Evolutionary conservation across 495 filamentous ascomycete species (phyloP).

Genomic region (Penicilliopsis zonata): DNA sequence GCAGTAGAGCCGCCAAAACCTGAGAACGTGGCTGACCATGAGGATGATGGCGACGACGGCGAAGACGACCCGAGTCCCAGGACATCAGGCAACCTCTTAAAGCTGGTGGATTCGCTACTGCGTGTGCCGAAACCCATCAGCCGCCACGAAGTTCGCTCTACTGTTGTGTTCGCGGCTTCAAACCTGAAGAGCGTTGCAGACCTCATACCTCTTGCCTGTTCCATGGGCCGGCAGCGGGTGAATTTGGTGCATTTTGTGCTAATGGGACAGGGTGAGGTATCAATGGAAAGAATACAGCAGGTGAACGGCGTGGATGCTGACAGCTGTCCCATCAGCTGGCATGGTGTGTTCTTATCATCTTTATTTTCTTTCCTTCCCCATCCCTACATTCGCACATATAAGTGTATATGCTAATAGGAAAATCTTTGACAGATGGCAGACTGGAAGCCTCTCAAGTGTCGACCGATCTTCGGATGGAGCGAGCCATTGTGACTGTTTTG

Average conservation of each 20-base stretch:
- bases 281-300: conserved; percentile 34
- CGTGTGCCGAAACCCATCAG: conserved; percentile 16
- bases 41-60: conserved; percentile 34
- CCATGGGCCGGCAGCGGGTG: conserved; percentile 30
- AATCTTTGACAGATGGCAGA: conserved; percentile 30
- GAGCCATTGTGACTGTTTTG: conserved; percentile 28
- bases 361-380: conserved; percentile 1
- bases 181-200: conserved; percentile 38
- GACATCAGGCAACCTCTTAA: conserved; percentile 41
- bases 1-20: conserved; percentile 12
- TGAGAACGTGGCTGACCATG: conserved; percentile 6
- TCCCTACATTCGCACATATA: too few species aligned
- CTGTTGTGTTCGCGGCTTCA: conserved; percentile 39
- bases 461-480: conserved; percentile 37
- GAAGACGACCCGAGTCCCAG: too few species aligned
- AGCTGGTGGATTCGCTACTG: conserved; percentile 38
- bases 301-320: conserved; percentile 34
- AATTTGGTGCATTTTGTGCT: conserved; percentile 43
- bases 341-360: conserved; percentile 25
- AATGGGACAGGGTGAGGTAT: conserved; percentile 41
- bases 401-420: conserved; percentile 6
- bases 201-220: conserved; percentile 41
- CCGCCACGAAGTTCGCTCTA: conserved; percentile 18
- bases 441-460: conserved; percentile 36
- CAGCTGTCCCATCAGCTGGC: conserved; percentile 40